Conservation (phyloP, 257 asterid species). For the Penstemon newberryi region DNA sequence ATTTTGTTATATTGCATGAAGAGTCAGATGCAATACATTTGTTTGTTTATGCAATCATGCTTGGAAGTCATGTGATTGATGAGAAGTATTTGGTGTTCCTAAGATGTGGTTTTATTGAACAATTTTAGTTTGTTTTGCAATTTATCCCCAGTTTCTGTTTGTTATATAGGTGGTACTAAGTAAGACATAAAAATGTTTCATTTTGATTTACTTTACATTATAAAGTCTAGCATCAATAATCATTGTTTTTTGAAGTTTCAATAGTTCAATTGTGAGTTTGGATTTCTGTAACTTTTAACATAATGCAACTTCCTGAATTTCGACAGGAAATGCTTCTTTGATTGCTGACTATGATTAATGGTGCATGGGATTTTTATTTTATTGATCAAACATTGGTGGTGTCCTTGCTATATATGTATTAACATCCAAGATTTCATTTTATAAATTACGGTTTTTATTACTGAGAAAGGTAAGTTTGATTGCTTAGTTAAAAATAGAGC, state of each 20-base stretch:
- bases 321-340: neutral
- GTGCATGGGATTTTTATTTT: neutral
- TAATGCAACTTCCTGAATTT: neutral
- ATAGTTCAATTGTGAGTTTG: neutral
- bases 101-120: too few species aligned
- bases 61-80: too few species aligned
- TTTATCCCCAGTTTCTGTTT: too few species aligned
- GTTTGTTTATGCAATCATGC: too few species aligned
- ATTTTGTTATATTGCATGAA: neutral
- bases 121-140: too few species aligned
- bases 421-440: neutral
- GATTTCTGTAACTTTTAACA: slow-evolving; percentile 1
- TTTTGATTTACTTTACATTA: neutral
- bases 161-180: too few species aligned
- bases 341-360: neutral
- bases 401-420: neutral
- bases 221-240: neutral
- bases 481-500: neutral
- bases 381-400: neutral
- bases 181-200: neutral
- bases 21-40: neutral
- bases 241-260: neutral
- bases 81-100: too few species aligned
- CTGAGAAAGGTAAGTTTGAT: neutral
- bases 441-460: neutral